Evolutionary conservation across 768 basidiomycete genomes (phyloP), one percentile per base, ranked within the genome.

Genomic region (Lentinus brumalis): DNA sequence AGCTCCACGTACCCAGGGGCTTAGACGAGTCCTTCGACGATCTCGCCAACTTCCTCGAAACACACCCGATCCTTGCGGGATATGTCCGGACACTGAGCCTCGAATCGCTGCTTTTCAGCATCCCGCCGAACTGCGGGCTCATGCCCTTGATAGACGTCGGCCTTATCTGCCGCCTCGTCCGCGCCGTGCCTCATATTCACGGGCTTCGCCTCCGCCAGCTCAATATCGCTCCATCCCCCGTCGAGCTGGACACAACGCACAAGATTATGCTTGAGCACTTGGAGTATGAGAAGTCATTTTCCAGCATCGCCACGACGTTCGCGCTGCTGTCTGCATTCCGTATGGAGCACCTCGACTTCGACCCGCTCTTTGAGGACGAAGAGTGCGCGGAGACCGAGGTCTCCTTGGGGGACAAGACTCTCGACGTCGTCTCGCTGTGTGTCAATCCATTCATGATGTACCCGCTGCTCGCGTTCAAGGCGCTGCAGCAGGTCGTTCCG

Each of bases 61-160:
- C 40, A 14, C 26, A 45, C 29, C 42, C 26, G 5, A 39, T 11
- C 16, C 41, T 39, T 31, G 53, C 53, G 26, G n/a, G 15, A 15
- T 55, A 32, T 41, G 29, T 55, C 21, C 40, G 53, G 16, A 46
- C 16, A 15, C 26, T 55, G 3, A 42, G 29, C 26, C 53, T 55
- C 44, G 53, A 55, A 45, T 41, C 53, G 15, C n/a, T 41, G n/a
- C 53, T 55, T 16, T 55, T 55, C 53, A 42, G 44, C 53, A 44
- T 55, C 0, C 40, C 53, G 2, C 30, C 35, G 3, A 29, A 32
- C 29, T n/a, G 15, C 3, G 14, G 41, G 15, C 11, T 55, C 14
- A 55, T 55, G 53, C 53, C 53, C 26, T 30, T 21, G 6, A 29
- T 45, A 9, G 21, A 18, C 29, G 12, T 41, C 29, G 42, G 31